These are phyloP conservation scores for Podospora tetraspora DNA, from an alignment of 495 filamentous ascomycete species.

Conservation along the genomic window DNA sequence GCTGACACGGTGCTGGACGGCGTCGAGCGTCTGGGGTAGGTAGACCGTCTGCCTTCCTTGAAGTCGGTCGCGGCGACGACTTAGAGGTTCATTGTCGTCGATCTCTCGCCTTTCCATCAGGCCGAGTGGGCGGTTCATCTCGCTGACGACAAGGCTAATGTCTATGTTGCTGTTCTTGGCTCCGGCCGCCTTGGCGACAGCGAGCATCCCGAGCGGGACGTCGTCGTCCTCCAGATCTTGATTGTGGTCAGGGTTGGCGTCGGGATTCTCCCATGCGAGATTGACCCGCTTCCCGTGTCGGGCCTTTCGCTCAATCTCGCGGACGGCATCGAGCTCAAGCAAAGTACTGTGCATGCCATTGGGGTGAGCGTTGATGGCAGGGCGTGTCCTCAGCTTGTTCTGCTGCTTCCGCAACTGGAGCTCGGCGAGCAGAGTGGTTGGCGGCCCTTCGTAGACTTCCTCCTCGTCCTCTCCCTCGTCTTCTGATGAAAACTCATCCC, in stretches of 20 bases:
- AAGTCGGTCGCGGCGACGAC: conserved; percentile 69
- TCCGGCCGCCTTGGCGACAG: conserved; percentile 53
- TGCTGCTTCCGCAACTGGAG: conserved; percentile 83
- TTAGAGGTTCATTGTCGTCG: conserved; percentile 89
- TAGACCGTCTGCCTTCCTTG: conserved; percentile 45
- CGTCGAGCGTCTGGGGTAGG: conserved; percentile 18
- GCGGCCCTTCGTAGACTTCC: conserved; percentile 56
- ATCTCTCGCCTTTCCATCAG: conserved; percentile 77
- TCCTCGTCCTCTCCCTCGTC: conserved; percentile 34
- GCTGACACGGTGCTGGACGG: conserved; percentile 38
- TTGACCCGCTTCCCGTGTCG: conserved; percentile 69
- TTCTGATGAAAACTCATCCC: conserved; percentile 30
- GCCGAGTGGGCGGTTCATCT: conserved; percentile 64
- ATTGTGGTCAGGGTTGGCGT: conserved; percentile 35
- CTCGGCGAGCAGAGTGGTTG: conserved; percentile 89
- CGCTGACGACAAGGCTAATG: conserved; percentile 45
- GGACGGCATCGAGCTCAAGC: conserved; percentile 84
- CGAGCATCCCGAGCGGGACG: conserved; percentile 80
- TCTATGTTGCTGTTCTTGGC: conserved; percentile 34
- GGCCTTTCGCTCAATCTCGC: conserved; percentile 73
- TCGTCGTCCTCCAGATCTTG: conserved; percentile 61
- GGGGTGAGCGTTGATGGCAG: conserved; percentile 58
- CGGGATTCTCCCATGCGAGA: conserved; percentile 82
- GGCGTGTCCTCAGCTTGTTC: conserved; percentile 67
- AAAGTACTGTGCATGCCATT: conserved; percentile 84